Conservation (phyloP, 768 basidiomycete genomes). For the Clavulina sp. region DNA sequence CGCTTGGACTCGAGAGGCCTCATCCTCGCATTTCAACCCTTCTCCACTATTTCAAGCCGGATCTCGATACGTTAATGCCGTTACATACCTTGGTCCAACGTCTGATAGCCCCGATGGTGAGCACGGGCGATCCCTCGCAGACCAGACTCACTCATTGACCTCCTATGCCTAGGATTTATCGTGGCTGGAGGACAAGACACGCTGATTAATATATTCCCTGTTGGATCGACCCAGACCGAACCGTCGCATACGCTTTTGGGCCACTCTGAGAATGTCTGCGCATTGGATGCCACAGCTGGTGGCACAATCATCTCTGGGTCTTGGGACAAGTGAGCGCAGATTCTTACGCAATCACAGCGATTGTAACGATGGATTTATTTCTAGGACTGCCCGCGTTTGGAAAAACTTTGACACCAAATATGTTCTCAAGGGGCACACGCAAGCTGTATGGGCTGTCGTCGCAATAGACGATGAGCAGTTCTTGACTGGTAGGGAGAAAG, state of each 20-base stretch:
- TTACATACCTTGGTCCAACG: conserved; percentile 58
- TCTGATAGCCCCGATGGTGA: conserved; percentile 34
- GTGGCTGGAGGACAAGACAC: conserved; percentile 83
- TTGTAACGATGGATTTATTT: neutral
- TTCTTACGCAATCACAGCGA: neutral
- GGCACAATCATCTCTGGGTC: conserved; percentile 83
- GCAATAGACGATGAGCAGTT: conserved; percentile 58
- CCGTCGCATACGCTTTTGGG: conserved; percentile 74
- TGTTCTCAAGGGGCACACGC: conserved; percentile 69
- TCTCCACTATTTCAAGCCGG: conserved; percentile 41
- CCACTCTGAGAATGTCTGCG: conserved; percentile 81
- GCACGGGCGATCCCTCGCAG: neutral
- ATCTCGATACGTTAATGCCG: conserved; percentile 62
- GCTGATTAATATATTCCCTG: conserved; percentile 66
- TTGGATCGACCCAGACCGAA: conserved; percentile 41
- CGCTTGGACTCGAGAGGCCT: conserved; percentile 48
- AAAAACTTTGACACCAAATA: conserved; percentile 52
- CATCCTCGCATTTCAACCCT: conserved; percentile 34
- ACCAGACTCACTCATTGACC: neutral
- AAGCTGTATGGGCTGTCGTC: conserved; percentile 88
- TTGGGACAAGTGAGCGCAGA: conserved; percentile 67
- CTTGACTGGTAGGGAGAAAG: conserved; percentile 46
- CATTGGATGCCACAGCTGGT: conserved; percentile 48
- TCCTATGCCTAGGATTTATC: conserved; percentile 43
- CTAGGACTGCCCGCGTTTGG: conserved; percentile 90